Evolutionary conservation across 148 eudicot species (phyloP).

Genomic region (Rhododendron vialii): DNA sequence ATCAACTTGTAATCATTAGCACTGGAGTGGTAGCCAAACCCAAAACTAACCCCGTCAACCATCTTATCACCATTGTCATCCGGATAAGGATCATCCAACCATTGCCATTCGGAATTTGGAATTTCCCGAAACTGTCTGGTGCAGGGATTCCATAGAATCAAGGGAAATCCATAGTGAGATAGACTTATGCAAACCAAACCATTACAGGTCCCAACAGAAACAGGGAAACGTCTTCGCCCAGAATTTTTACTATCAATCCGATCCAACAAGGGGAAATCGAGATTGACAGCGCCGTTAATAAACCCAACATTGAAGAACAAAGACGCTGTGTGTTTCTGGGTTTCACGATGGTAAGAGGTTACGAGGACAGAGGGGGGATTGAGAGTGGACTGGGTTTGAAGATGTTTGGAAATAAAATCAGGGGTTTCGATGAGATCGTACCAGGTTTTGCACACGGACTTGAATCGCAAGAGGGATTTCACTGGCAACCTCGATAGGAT

Average conservation of each 20-base stretch:
- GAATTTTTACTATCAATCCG: neutral
- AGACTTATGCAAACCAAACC: neutral
- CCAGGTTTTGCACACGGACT: conserved; percentile 4
- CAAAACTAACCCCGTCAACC: neutral
- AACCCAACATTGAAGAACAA: neutral
- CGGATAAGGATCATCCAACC: neutral
- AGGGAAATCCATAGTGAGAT: neutral
- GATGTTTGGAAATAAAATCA: neutral
- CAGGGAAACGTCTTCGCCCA: no score
- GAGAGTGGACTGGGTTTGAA: neutral
- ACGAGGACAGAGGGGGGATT: neutral
- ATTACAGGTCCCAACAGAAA: neutral
- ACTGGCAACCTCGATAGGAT: neutral
- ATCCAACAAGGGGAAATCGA: neutral
- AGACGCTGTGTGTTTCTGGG: neutral
- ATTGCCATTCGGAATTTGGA: neutral
- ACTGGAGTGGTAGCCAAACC: neutral
- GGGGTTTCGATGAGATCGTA: neutral
- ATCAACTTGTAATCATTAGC: neutral
- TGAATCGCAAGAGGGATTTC: conserved; percentile 7
- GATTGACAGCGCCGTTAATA: neutral
- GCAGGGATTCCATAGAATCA: neutral
- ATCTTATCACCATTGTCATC: neutral
- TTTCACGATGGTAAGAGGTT: neutral
- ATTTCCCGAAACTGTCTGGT: neutral